Conservation (phyloP, 2,329 filamentous ascomycete genomes). For the Ceratocystis lukuohia region DNA sequence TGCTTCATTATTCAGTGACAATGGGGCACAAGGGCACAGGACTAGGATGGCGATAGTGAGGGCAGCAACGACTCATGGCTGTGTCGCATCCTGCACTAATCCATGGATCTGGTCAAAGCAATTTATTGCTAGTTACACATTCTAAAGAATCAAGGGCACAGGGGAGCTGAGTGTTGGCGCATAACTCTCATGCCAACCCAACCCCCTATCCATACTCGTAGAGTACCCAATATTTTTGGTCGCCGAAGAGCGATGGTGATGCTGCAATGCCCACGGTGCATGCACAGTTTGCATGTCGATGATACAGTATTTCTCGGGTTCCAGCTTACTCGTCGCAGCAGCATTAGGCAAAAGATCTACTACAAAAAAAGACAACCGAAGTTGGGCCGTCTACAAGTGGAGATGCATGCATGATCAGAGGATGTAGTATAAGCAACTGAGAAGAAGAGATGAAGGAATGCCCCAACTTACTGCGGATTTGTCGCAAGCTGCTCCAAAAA, state of each 20-base stretch:
- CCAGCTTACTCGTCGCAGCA: neutral
- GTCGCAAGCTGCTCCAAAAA: neutral
- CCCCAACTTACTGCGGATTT: neutral
- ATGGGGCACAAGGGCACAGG: neutral
- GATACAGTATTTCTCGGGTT: neutral
- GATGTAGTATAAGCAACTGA: neutral
- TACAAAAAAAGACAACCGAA: neutral
- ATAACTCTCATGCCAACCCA: neutral
- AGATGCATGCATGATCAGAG: neutral
- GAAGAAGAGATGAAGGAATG: conserved; percentile 6
- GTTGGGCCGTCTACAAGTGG: neutral
- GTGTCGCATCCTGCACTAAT: neutral
- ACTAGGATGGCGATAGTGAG: neutral
- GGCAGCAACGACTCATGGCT: neutral
- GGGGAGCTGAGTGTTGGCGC: neutral
- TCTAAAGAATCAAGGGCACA: too few relatives aligned
- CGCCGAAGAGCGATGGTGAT: neutral
- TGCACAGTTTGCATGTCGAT: neutral
- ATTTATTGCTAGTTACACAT: too few relatives aligned
- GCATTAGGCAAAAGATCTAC: neutral
- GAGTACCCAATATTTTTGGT: neutral
- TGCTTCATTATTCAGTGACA: neutral
- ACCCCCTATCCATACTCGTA: neutral
- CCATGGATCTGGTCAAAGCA: too few relatives aligned
- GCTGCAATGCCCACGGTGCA: neutral